These are phyloP conservation scores for Hymenoscyphus infarciens DNA, from an alignment of 2,329 filamentous ascomycete species.

Conservation along the genomic window DNA sequence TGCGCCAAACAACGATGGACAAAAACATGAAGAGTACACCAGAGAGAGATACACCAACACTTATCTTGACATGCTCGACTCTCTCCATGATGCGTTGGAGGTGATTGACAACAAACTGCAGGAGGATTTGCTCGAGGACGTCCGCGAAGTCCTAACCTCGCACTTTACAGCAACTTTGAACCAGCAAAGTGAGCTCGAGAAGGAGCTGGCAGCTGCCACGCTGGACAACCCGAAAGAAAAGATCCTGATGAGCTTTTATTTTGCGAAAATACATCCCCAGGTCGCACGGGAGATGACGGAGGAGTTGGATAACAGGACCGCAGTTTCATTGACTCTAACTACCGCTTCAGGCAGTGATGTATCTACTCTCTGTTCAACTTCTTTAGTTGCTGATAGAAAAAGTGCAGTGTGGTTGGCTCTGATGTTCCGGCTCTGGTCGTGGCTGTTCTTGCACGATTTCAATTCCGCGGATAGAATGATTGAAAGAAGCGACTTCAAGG, in stretches of 20 bases:
- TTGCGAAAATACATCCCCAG: not conserved
- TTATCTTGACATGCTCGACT: conserved; percentile 1
- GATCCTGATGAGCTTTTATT: not conserved
- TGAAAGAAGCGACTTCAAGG: conserved; percentile 12
- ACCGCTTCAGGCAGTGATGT: not conserved
- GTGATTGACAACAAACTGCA: not conserved
- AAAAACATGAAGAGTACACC: not conserved
- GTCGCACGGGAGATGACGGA: not conserved
- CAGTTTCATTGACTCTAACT: not conserved
- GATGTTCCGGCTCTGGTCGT: conserved; percentile 27
- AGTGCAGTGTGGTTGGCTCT: conserved; percentile 19
- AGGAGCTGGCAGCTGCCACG: not conserved
- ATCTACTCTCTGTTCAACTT: conserved; percentile 3
- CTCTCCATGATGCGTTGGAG: conserved; percentile 1
- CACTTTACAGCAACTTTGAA: not conserved
- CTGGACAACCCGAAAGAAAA: conserved; percentile 1
- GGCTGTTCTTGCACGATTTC: conserved; percentile 21
- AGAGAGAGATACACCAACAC: not conserved
- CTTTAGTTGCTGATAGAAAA: not conserved
- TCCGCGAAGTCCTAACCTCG: not conserved
- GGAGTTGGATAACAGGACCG: not conserved
- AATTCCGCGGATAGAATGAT: conserved; percentile 15
- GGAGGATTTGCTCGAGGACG: not conserved
- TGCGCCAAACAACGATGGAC: not conserved
- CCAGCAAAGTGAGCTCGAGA: not conserved